Evolutionary conservation across 2,329 filamentous ascomycete species (phyloP).

Genomic region (Fusarium transvaalense): DNA sequence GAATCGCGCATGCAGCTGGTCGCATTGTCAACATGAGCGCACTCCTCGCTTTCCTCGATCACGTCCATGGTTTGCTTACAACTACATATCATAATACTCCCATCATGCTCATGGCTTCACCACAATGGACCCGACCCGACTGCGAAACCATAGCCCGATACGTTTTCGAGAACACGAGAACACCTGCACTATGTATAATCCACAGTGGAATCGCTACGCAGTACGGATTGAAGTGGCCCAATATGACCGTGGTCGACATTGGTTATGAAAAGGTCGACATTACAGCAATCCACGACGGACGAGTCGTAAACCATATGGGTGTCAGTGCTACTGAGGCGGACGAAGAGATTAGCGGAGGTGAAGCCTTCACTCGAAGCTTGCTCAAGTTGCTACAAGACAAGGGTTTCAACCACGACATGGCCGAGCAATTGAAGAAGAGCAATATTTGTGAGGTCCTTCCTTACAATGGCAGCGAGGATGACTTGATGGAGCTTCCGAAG

Average conservation of each 20-base stretch:
- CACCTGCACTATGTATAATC: slow-evolving; percentile 89
- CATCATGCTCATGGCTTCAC: slow-evolving; percentile 89
- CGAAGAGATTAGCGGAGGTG: slow-evolving; percentile 77
- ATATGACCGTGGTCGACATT: slow-evolving; percentile 89
- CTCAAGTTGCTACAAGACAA: slow-evolving; percentile 72
- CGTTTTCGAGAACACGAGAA: slow-evolving; percentile 97
- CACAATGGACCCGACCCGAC: slow-evolving; percentile 89
- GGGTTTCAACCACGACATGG: slow-evolving; percentile 74
- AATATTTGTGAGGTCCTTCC: slow-evolving; percentile 75
- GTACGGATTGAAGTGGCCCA: slow-evolving; percentile 81
- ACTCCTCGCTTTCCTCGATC: slow-evolving; percentile 92
- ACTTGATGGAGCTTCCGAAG: slow-evolving; percentile 63
- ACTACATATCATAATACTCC: slow-evolving; percentile 97
- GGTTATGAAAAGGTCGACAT: slow-evolving; percentile 94
- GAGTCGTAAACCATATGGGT: slow-evolving; percentile 75
- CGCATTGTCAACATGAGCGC: slow-evolving; percentile 91
- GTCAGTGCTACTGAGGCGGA: slow-evolving; percentile 68
- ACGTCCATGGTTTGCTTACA: slow-evolving; percentile 90
- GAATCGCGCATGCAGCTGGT: slow-evolving; percentile 66
- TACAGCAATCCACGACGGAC: slow-evolving; percentile 87
- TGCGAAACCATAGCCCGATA: slow-evolving; percentile 91
- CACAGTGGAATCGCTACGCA: slow-evolving; percentile 89
- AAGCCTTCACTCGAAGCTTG: slow-evolving; percentile 84
- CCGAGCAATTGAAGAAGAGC: slow-evolving; percentile 77
- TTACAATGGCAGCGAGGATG: slow-evolving; percentile 60